Evolutionary conservation across 228 moss, liverwort and hornwort species (phyloP), one percentile per base, ranked within the genome.

Genomic region (Sphagnum fallax): DNA sequence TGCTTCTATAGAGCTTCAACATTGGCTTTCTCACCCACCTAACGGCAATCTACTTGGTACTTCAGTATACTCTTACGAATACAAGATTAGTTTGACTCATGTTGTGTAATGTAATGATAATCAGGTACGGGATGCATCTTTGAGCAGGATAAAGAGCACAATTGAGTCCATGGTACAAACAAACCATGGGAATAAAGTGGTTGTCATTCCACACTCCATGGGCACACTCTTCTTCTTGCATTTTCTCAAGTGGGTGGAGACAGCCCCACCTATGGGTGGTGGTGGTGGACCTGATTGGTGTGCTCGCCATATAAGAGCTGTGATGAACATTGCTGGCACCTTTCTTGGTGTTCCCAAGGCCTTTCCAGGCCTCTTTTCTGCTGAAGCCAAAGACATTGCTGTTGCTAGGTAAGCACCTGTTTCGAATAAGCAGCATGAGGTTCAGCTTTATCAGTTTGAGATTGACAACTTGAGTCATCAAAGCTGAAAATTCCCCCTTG

Each of bases 231-330:
- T 91, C 62, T 98, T 91, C 65, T 50, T 93, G 74, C 93, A 93
- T 71, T 98, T 98, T 65, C 69, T 92, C 11, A 98, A 98, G 71
- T 98, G 97, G 97, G 97, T 98, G 1, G 97, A 98, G 81, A 85
- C 91, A 74, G 91, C 97, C 9, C 70, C 63, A 51, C 93, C 97
- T 12, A 80, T 89, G 87, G 97, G 97, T 13, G 97, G 97, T 78
- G 97, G 97, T 64, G 97, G 93, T 67, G 97, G 97, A 65, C 64
- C 77, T 52, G 76, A 82, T 9, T 88, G 88, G 85, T 80, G 82
- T 70, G 85, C 88, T 8, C 69, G 68, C 14, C 74, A 88, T 51
- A 65, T 88, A 50, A 82, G 80, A 78, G 82, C 85, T 6, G 76
- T 79, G 49, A 65, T 85, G 75, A 85, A 85, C 63, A 78, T 88